Evolutionary conservation across 495 filamentous ascomycete species (phyloP).

Genomic region (Aspergillus incahuasiensis): DNA sequence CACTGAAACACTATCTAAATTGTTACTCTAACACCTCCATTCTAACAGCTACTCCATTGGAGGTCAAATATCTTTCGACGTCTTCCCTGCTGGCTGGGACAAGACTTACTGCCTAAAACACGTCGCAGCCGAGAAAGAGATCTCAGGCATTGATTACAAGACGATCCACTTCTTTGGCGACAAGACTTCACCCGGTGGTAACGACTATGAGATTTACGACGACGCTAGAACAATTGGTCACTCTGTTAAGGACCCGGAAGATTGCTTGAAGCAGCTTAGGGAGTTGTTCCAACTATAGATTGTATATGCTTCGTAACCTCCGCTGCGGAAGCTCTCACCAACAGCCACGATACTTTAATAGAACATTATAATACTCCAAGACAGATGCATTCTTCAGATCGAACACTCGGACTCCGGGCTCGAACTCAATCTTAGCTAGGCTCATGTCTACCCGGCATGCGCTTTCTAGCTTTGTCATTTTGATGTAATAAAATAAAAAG

Average conservation of each 20-base stretch:
- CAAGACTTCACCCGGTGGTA: conserved; percentile 84
- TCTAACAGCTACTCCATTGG: conserved; percentile 76
- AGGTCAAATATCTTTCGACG: conserved; percentile 96
- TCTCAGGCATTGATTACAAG: conserved; percentile 70
- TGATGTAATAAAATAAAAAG: too few species aligned
- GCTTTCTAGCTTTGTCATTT: too few species aligned
- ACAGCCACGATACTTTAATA: background rate
- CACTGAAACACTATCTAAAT: background rate
- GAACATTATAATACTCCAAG: background rate
- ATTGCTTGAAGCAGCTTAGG: conserved; percentile 72
- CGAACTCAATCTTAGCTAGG: too few species aligned
- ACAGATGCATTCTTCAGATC: background rate
- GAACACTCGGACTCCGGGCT: background rate
- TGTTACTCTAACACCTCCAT: background rate
- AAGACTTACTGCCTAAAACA: conserved; percentile 96
- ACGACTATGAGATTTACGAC: conserved; percentile 89
- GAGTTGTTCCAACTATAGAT: conserved; percentile 68
- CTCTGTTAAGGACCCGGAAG: conserved; percentile 71
- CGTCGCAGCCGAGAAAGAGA: conserved; percentile 73
- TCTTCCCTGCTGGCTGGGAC: conserved; percentile 96
- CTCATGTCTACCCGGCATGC: too few species aligned
- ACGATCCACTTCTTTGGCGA: conserved; percentile 98
- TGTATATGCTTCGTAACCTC: background rate
- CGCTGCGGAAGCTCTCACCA: conserved; percentile 15
- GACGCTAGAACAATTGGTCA: conserved; percentile 82